Evolutionary conservation across 108 stramenopile species (phyloP).

Genomic region (Schizochytrium sp.): DNA sequence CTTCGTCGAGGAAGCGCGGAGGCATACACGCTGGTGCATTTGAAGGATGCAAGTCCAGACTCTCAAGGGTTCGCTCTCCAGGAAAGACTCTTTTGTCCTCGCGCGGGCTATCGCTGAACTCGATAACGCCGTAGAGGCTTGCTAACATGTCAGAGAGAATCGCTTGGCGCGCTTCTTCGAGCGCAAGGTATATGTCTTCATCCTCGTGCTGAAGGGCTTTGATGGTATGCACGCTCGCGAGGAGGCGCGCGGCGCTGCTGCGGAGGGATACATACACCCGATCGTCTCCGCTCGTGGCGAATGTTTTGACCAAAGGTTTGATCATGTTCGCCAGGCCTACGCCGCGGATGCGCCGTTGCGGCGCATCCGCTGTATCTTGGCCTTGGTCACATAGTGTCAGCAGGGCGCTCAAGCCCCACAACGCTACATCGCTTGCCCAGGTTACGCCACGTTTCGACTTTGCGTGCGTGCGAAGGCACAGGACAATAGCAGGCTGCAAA

Average conservation of each 20-base stretch:
- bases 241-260: not conserved
- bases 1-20: not conserved
- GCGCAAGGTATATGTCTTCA: not conserved
- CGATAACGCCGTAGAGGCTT: not conserved
- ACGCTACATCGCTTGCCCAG: not conserved
- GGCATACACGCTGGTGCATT: not conserved
- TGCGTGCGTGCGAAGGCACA: not conserved
- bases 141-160: not conserved
- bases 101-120: not conserved
- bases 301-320: too few relatives aligned
- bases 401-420: not conserved
- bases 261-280: too few relatives aligned
- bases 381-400: not conserved
- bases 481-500: not conserved
- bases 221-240: not conserved
- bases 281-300: too few relatives aligned
- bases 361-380: not conserved
- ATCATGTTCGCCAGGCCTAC: not conserved
- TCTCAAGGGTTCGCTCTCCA: not conserved
- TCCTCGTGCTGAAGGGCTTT: not conserved
- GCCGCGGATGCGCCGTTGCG: not conserved
- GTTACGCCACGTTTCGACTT: not conserved
- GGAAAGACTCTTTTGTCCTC: not conserved
- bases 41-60: too few relatives aligned
- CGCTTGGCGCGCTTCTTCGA: not conserved